Conservation (phyloP, 768 basidiomycete species). For the Boletellus sp. region DNA sequence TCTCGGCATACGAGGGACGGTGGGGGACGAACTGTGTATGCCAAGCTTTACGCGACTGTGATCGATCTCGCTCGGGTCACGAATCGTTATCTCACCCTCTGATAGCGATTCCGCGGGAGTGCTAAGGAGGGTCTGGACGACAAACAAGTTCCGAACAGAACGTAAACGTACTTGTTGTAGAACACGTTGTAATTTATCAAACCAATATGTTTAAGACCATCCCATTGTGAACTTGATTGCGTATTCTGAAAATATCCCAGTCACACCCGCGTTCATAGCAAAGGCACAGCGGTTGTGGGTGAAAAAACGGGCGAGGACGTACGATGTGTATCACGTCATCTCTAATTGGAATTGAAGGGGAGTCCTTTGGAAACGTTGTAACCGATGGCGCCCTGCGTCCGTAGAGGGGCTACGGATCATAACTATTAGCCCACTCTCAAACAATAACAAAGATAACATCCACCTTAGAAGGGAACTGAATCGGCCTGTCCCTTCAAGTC, state of each 20-base stretch:
- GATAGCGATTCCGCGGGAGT: conserved; percentile 42
- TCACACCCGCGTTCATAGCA: neutral
- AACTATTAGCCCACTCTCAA: neutral
- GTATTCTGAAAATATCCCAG: conserved; percentile 47
- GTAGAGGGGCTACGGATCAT: conserved; percentile 48
- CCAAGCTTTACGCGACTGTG: conserved; percentile 49
- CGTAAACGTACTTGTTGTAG: conserved; percentile 52
- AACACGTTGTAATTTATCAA: conserved; percentile 50
- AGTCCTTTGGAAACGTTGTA: conserved; percentile 33
- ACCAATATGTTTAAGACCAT: conserved; percentile 60
- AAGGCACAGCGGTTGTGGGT: neutral
- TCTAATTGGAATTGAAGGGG: conserved; percentile 16
- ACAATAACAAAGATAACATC: neutral
- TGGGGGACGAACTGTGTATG: conserved; percentile 56
- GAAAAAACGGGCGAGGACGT: neutral
- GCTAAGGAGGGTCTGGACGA: conserved; percentile 25
- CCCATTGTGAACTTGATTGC: conserved; percentile 71
- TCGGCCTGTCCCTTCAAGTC: conserved; percentile 43
- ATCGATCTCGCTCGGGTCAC: conserved; percentile 48
- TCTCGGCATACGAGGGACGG: neutral
- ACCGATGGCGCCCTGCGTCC: conserved; percentile 51
- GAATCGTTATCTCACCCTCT: conserved; percentile 43
- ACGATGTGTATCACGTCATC: conserved; percentile 60
- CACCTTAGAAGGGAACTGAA: conserved; percentile 66
- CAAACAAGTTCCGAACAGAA: neutral